Evolutionary conservation across 169 alveolate species (phyloP), one percentile per base, ranked within the genome.

Genomic region (Plasmodium yoelii): DNA sequence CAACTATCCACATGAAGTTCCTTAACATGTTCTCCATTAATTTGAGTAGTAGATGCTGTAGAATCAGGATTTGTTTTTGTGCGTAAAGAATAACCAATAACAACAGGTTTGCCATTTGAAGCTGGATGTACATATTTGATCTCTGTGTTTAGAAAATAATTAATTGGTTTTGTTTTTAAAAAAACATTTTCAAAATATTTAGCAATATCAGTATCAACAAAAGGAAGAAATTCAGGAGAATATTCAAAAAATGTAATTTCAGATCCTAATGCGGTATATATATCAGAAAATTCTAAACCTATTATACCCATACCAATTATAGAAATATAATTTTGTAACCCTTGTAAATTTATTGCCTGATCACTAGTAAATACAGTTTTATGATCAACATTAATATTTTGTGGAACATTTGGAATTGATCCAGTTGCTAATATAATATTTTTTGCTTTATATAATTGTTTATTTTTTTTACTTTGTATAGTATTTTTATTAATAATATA

Each of bases 1-100:
- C 95, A 93, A 15, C 93, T 88, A 15, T 95, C 96, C 10, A 93
- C 95, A 55, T 55, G 59, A 12, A 94, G 44, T 44, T 59, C 77
- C 42, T 87, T 90, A 44, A 53, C 65, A 2, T 5, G 6, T 26
- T 5, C 18, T 44, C 8, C n/a, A 67, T 22, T 24, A 28, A 18
- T 7, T 39, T 18, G 24, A 73, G 22, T 15, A n/a, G 26, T 13
- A 9, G 4, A 13, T 7, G 13, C 13, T 49, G 1, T 18, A 0
- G 49, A 34, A n/a, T 24, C 15, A 22, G 18, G 0, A 59, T 10
- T 26, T 1, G 59, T 72, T 18, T 55, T 56, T 34, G 24, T 39
- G 15, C 65, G 57, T 2, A 44, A 68, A n/a, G 56, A 39, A 56
- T 60, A 88, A 69, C 91, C 93, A 70, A 88, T 71, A 12, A 57